Conservation (phyloP, 2,329 filamentous ascomycete species). For the Colletotrichum graminicola region DNA sequence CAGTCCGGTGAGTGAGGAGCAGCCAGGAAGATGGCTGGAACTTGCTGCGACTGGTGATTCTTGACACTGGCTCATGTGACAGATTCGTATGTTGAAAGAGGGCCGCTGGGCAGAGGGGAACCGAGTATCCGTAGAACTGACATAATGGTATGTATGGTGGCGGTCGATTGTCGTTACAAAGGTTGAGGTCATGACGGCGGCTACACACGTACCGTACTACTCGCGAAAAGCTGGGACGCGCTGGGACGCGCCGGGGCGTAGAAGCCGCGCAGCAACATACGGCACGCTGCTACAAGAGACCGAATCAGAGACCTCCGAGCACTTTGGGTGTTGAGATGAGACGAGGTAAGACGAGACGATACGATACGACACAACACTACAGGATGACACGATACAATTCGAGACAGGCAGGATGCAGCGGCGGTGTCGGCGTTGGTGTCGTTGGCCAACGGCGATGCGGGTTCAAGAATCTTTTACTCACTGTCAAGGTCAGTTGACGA, state of each 20-base stretch:
- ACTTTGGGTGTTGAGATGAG: neutral
- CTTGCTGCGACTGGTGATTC: neutral
- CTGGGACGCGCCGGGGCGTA: neutral
- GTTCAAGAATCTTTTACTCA: neutral
- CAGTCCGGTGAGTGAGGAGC: neutral
- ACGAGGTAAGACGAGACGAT: neutral
- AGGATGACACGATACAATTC: neutral
- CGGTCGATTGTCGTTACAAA: conserved; percentile 13
- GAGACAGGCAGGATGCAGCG: neutral
- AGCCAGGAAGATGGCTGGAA: neutral
- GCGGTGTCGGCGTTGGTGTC: neutral
- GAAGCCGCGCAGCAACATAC: neutral
- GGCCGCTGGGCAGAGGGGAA: neutral
- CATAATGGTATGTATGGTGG: neutral
- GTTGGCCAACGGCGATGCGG: neutral
- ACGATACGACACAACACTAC: neutral
- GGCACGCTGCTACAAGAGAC: neutral
- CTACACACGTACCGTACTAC: conserved; percentile 18
- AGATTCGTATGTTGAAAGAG: neutral
- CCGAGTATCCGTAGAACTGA: neutral
- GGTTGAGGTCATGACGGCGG: neutral
- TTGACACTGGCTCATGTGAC: neutral
- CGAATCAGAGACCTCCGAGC: neutral
- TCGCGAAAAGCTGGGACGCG: neutral
- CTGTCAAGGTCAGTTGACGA: conserved; percentile 5